Base-by-base conservation (phyloP, 768 basidiomycete genomes). In the Amanita molliuscula region DNA sequence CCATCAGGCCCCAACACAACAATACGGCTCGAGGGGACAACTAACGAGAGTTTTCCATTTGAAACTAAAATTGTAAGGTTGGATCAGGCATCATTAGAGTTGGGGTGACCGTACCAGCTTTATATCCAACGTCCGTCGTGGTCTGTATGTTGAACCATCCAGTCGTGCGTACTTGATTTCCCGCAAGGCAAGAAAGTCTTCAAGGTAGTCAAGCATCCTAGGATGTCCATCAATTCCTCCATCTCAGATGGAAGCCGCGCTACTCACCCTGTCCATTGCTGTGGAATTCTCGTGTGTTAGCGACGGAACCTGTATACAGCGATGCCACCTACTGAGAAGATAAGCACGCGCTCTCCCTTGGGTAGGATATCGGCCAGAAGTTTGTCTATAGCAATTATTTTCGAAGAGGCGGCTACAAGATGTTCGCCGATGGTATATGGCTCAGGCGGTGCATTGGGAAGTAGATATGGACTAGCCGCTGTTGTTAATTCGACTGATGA, bases 121-220 rank as follows among this genome's bases (percentile, higher is more conserved):
- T 35, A 82, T 81, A 56, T 81, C 78, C 34, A 82, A 58, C 1
- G 70, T 65, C 25, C 81, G 75, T 16, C 80, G 71, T 4, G 81
- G 72, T 5, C 81, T 70, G 9, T 62, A 56, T 6, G 76, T 78
- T 0, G 54, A 53, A 9, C 84, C 83, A 59, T 85, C 81, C 18
- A 85, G 63, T 25, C 78, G 76, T 38, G 78, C 78, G 60, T 75
- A 84, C 26, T 73, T 67, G 59, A 81, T 80, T 2, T 58, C 58
- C n/a, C 82, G 73, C 44, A 82, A 65, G 10, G 66, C 65, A 69
- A 85, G 71, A 61, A 78, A 81, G 53, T 88, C 85, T 57, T 84
- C 82, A 3, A 87, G 59, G 33, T 82, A 58, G 52, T 85, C 79
- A 50, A 88, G 72, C 77, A 86, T 84, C 47, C 80, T 79, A 44